Conservation (phyloP, 257 asterid genomes). For the Gentiana dahurica region DNA sequence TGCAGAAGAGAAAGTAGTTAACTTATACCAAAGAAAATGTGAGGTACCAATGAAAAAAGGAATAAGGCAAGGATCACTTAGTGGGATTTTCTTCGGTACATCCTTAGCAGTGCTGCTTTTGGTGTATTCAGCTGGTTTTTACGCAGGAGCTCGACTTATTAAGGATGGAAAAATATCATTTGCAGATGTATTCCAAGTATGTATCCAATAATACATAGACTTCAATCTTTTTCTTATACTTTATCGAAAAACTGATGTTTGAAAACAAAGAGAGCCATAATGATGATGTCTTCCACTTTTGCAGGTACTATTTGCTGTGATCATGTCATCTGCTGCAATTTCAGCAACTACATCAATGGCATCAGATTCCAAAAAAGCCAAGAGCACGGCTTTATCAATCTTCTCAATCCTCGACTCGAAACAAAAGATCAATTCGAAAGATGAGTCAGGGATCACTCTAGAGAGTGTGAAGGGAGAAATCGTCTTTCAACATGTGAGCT, state of each 20-base stretch:
- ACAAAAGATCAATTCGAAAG: constrained; percentile 33
- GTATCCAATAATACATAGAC: background rate
- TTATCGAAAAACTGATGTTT: background rate
- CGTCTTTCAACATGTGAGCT: constrained; percentile 50
- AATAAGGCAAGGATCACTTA: too few species aligned
- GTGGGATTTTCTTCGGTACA: background rate
- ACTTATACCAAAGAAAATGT: too few species aligned
- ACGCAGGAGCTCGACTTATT: too few species aligned
- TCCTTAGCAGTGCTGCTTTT: too few species aligned
- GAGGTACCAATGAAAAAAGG: too few species aligned
- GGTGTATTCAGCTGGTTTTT: too few species aligned
- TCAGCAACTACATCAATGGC: constrained; percentile 68
- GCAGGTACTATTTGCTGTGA: constrained; percentile 83
- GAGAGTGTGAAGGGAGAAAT: constrained; percentile 64
- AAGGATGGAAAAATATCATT: too few species aligned
- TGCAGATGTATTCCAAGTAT: background rate
- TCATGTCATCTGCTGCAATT: constrained; percentile 72
- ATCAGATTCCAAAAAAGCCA: constrained; percentile 77
- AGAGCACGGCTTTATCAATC: constrained; percentile 64
- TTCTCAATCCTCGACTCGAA: constrained; percentile 60
- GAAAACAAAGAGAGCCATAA: background rate
- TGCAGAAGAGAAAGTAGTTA: too few species aligned
- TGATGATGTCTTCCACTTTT: background rate
- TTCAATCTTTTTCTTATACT: background rate
- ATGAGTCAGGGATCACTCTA: constrained; percentile 27